Evolutionary conservation across 2,329 filamentous ascomycete genomes (phyloP).

Genomic region (Penicillium decumbens): DNA sequence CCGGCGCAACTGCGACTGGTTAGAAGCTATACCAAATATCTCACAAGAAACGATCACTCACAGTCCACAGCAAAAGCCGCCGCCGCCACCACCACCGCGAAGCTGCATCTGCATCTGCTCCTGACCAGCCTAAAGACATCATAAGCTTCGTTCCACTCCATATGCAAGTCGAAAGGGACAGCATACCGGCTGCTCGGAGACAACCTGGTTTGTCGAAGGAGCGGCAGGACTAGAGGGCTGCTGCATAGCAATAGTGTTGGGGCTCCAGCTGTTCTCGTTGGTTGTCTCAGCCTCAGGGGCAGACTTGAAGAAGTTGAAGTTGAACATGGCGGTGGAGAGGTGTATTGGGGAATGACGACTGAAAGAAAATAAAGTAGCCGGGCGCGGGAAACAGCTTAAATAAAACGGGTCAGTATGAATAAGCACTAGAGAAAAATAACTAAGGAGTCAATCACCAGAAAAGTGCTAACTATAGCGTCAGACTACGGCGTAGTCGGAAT

Average conservation of each 20-base stretch:
- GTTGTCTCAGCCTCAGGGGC: conserved; percentile 21
- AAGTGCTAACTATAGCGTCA: conserved; percentile 14
- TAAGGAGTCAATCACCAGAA: background rate
- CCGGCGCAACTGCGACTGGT: conserved; percentile 28
- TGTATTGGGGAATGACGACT: background rate
- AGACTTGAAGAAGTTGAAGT: conserved; percentile 34
- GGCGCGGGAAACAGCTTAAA: conserved; percentile 7
- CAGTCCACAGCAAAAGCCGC: conserved; percentile 35
- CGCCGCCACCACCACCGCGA: conserved; percentile 31
- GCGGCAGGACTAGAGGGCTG: conserved; percentile 31
- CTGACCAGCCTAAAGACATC: conserved; percentile 15
- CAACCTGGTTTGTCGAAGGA: conserved; percentile 23
- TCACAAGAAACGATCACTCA: conserved; percentile 15
- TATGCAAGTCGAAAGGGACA: background rate
- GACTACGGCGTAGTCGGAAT: conserved; percentile 10
- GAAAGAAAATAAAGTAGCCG: background rate
- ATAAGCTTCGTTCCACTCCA: conserved; percentile 3
- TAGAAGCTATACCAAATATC: background rate
- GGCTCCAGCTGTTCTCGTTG: conserved; percentile 27
- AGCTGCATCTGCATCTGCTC: conserved; percentile 27
- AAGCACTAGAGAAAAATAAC: conserved; percentile 6
- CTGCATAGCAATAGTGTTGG: conserved; percentile 32
- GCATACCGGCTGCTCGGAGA: conserved; percentile 32
- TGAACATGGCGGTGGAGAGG: conserved; percentile 21
- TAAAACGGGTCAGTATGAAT: conserved; percentile 3